Conservation (phyloP, 495 filamentous ascomycete species). For the Neurospora discreta region DNA sequence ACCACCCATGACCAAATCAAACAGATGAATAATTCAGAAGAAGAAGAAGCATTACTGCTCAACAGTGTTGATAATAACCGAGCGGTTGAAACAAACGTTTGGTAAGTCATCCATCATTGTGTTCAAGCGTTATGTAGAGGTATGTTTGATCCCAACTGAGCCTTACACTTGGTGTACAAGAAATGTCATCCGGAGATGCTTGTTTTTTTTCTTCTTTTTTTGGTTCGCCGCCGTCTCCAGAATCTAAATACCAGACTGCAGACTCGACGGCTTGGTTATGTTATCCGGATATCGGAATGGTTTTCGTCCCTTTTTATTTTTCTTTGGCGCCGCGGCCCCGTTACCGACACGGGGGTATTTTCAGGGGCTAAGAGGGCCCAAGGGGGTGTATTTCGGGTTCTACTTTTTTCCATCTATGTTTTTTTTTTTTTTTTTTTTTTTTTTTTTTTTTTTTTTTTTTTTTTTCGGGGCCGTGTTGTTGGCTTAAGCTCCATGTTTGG, state of each 20-base stretch:
- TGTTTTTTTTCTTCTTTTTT: too few species aligned
- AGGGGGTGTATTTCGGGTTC: too few species aligned
- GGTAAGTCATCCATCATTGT: background rate
- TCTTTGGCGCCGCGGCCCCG: background rate
- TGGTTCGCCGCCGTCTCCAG: background rate
- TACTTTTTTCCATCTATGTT: too few species aligned
- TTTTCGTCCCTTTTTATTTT: background rate
- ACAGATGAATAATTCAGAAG: background rate
- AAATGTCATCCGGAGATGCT: background rate
- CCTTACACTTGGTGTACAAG: background rate
- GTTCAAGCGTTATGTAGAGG: background rate
- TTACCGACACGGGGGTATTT: background rate
- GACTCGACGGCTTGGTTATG: background rate
- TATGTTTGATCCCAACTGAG: background rate
- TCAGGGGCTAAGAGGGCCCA: too few species aligned
- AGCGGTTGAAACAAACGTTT: background rate
- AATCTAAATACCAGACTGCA: background rate
- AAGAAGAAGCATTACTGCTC: background rate
- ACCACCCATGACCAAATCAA: background rate
- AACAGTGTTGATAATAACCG: background rate
- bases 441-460: background rate
- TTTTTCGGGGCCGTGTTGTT: background rate
- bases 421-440: background rate
- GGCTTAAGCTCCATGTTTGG: too few species aligned
- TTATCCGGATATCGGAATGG: background rate